Conservation (phyloP, 2,329 filamentous ascomycete species). For the Ophiocordyceps camponoti-rufipedis region DNA sequence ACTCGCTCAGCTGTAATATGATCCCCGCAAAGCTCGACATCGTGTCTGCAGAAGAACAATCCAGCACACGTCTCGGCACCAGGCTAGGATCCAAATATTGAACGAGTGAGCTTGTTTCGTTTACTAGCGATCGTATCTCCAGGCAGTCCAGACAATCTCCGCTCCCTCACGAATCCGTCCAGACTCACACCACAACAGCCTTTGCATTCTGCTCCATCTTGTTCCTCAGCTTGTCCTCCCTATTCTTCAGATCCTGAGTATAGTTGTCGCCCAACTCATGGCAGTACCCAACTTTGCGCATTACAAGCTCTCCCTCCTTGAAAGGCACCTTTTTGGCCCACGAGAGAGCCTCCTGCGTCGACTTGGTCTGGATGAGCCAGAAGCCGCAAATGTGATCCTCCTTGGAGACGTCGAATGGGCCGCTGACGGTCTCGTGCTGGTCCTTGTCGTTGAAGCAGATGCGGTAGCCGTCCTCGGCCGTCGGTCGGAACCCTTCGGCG, state of each 20-base stretch:
- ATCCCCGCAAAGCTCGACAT: no score
- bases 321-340: slow-evolving; percentile 15
- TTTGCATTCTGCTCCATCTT: slow-evolving; percentile 2
- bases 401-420: slow-evolving; percentile 11
- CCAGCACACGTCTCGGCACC: no score
- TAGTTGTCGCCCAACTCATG: slow-evolving; percentile 6
- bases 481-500: slow-evolving; percentile 1
- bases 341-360: slow-evolving; percentile 10
- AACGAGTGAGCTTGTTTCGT: no score
- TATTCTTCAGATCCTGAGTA: slow-evolving; percentile 4
- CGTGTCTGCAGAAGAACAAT: no score
- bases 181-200: not conserved
- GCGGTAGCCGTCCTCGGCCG: slow-evolving; percentile 7
- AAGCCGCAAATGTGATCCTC: slow-evolving; percentile 11
- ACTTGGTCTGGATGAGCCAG: slow-evolving; percentile 13
- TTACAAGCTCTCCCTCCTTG: slow-evolving; percentile 8
- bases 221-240: slow-evolving; percentile 2
- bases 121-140: no score
- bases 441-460: slow-evolving; percentile 8
- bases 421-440: slow-evolving; percentile 7
- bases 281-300: slow-evolving; percentile 8
- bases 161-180: no score
- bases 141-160: no score
- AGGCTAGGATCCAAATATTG: no score
- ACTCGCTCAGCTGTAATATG: no score